Base-by-base conservation (phyloP, 2,329 filamentous ascomycete genomes). In the Fusarium transvaalense region DNA sequence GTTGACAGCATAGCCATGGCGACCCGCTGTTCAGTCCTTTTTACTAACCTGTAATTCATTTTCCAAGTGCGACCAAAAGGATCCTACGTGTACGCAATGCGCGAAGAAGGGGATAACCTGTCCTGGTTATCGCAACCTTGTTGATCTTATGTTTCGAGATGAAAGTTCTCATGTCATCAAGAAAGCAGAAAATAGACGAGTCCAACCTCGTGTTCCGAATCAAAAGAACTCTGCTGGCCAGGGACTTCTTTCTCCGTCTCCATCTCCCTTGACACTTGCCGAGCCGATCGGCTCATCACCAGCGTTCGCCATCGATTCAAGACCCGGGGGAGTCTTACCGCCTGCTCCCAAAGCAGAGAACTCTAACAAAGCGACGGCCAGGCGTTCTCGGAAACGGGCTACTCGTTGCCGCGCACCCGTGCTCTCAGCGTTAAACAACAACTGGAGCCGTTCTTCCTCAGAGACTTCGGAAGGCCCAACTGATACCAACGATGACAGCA, bases 71-170 rank as follows among this genome's bases (percentile, higher is more conserved):
- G 86, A 88, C 69, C 83, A 86, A 72, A 79, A 76, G 57, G 80
- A 82, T 45, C 83, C 83, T 12, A 80, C 81, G 46, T 88, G 86
- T 59, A 84, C 84, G 47, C 86, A 88, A 74, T 88, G 86, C 72
- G 79, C 81, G 50, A 85, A 86, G 71, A 82, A 84, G 41, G 80
- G 83, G 59, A 79, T 84, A 53, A 61, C 76, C 76, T 88, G 86
- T 61, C 85, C 85, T 32, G 86, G 86, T 56, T 88, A 88, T 69
- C 79, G 85, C 42, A 85, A 85, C 64, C 78, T 84, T 48, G 81
- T 86, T 39, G 85, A 88, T 66, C 80, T 88, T 63, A 86, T 88
- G 80, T 88, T 88, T 68, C 82, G 85, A 41, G 84, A 88, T 70
- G 84, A 88, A 74, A 88, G 83, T 66, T 82, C 80, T 32, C 84